Percentiles rank a stretch among this genome's conserved stretches.
phyloP scores from a whole-genome alignment of 2,329 filamentous ascomycete species.

The Trichoderma pleuroti region DNA sequence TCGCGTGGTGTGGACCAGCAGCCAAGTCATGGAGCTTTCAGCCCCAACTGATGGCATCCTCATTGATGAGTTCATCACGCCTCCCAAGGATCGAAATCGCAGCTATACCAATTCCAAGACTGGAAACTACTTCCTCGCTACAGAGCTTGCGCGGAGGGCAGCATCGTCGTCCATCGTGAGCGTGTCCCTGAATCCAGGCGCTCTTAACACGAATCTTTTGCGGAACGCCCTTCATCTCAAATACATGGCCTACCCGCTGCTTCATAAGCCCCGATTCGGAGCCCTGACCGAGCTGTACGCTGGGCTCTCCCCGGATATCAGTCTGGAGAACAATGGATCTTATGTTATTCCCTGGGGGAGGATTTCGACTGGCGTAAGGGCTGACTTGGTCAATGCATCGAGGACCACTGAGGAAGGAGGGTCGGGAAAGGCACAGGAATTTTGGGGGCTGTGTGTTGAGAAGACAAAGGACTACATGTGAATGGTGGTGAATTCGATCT shows the following conservation, averaged over 20 bases:
- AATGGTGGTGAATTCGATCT: neutral
- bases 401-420: conserved; percentile 27
- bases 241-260: conserved; percentile 26
- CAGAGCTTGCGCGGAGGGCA: conserved; percentile 31
- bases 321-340: conserved; percentile 28
- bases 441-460: conserved; percentile 33
- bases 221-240: conserved; percentile 20
- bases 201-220: conserved; percentile 29
- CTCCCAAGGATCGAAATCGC: conserved; percentile 21
- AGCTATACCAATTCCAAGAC: conserved; percentile 37
- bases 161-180: conserved; percentile 28
- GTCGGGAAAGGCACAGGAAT: conserved; percentile 24
- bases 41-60: conserved; percentile 30
- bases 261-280: conserved; percentile 33
- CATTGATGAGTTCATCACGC: conserved; percentile 24
- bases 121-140: conserved; percentile 33
- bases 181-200: conserved; percentile 35
- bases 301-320: conserved; percentile 37
- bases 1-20: conserved; percentile 30
- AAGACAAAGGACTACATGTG: conserved; percentile 13
- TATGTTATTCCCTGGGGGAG: conserved; percentile 33
- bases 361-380: conserved; percentile 22
- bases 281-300: conserved; percentile 42
- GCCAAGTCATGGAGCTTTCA: conserved; percentile 24
- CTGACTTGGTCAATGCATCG: conserved; percentile 31